phyloP scores from a whole-genome alignment of 1,284 basidiomycete species.

The Amylostereum chailletii region DNA sequence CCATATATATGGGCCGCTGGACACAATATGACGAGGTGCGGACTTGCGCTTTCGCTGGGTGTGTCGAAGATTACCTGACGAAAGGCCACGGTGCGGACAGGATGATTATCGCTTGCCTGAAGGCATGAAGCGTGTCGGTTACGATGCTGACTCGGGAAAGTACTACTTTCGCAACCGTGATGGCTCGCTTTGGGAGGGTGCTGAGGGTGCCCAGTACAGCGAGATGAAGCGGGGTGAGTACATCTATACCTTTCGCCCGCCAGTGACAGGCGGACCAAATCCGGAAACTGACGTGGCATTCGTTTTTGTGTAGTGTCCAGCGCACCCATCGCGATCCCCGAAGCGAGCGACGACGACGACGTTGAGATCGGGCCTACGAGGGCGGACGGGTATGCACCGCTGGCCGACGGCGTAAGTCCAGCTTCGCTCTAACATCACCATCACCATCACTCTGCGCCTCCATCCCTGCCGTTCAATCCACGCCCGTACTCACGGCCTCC shows the following conservation, averaged over 20 bases:
- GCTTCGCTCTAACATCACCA: not conserved
- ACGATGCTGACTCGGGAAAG: conserved; percentile 31
- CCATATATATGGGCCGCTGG: conserved; percentile 26
- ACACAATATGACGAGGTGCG: conserved; percentile 31
- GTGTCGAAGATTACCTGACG: too few relatives aligned
- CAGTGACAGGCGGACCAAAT: too few relatives aligned
- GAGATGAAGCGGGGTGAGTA: conserved; percentile 26
- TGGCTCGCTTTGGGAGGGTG: conserved; percentile 27
- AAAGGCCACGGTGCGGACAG: conserved; percentile 12
- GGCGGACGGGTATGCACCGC: conserved; percentile 45
- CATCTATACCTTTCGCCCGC: conserved; percentile 2
- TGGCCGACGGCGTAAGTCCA: conserved; percentile 45
- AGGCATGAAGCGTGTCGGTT: conserved; percentile 33
- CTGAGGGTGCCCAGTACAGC: conserved; percentile 25
- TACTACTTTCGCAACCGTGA: conserved; percentile 26
- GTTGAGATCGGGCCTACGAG: conserved; percentile 45
- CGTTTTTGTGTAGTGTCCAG: conserved; percentile 13
- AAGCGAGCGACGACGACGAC: conserved; percentile 31
- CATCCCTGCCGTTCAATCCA: not conserved
- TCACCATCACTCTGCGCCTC: too few relatives aligned
- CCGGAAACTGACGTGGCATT: too few relatives aligned
- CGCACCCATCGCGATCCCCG: conserved; percentile 11
- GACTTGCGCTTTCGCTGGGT: not conserved
- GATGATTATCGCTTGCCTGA: conserved; percentile 32
- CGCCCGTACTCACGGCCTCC: not conserved